Evolutionary conservation across 2,329 filamentous ascomycete genomes (phyloP).

Genomic region (Dactylellina haptotyla): DNA sequence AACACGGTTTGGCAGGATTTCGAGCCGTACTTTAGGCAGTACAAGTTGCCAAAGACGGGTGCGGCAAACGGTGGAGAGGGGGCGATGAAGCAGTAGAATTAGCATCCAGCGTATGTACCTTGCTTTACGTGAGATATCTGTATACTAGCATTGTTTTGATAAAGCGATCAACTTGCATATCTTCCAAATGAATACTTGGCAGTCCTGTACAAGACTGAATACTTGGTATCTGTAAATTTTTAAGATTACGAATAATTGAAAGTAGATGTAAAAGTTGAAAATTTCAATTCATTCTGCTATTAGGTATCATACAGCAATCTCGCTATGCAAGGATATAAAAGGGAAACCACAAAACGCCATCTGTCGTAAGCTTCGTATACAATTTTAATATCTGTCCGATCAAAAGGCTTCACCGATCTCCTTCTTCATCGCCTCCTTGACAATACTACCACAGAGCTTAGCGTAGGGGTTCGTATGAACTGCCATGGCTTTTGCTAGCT

Average conservation of each 20-base stretch:
- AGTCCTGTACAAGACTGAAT: no score
- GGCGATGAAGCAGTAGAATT: conserved; percentile 9
- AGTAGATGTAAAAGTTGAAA: neutral
- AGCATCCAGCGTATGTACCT: neutral
- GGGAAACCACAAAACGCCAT: conserved; percentile 5
- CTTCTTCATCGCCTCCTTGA: conserved; percentile 75
- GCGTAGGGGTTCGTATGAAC: conserved; percentile 75
- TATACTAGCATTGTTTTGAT: conserved; percentile 3
- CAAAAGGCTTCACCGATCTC: conserved; percentile 61
- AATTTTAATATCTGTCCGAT: neutral
- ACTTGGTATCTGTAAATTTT: no score
- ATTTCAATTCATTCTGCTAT: conserved; percentile 1
- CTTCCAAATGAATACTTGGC: no score
- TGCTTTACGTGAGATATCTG: no score
- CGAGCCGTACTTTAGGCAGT: conserved; percentile 68
- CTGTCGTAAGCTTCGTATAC: neutral
- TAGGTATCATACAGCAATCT: conserved; percentile 41
- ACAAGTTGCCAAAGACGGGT: conserved; percentile 35
- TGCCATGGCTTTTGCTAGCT: conserved; percentile 72
- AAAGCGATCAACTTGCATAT: no score
- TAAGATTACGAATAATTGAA: neutral
- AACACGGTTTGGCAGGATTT: conserved; percentile 79
- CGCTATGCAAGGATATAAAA: conserved; percentile 2
- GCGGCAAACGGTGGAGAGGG: conserved; percentile 20
- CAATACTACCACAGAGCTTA: conserved; percentile 75